Conservation (phyloP, 176 grass and related monocot species). For the Tillandsia fasciculata region DNA sequence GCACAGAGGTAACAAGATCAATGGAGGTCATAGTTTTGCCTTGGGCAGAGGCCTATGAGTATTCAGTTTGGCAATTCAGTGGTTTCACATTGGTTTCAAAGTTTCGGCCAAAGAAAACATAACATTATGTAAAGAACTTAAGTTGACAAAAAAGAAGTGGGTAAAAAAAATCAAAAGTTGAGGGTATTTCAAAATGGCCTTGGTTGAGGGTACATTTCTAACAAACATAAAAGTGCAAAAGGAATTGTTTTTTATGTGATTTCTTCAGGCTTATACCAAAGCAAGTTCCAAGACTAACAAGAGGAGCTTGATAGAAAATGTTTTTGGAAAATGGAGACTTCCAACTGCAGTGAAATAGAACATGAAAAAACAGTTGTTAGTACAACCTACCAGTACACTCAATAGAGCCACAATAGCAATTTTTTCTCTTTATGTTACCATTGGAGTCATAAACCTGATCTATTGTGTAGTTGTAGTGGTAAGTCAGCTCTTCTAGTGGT, state of each 20-base stretch:
- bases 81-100: too few relatives aligned
- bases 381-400: conserved; percentile 74
- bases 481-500: conserved; percentile 42
- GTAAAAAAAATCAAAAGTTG: too few relatives aligned
- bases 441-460: conserved; percentile 69
- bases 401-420: conserved; percentile 48
- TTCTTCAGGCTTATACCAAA: neutral
- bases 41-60: too few relatives aligned
- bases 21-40: too few relatives aligned
- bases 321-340: neutral
- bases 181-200: too few relatives aligned
- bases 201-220: too few relatives aligned
- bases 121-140: too few relatives aligned
- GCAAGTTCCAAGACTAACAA: neutral
- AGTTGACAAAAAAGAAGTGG: too few relatives aligned
- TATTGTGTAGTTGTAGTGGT: conserved; percentile 73
- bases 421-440: conserved; percentile 77
- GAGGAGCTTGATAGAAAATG: neutral
- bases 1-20: too few relatives aligned
- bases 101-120: too few relatives aligned
- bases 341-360: neutral
- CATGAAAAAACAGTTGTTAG: conserved; percentile 25
- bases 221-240: neutral
- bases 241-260: neutral
- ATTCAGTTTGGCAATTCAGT: too few relatives aligned